phyloP scores from a whole-genome alignment of 148 eudicot genomes.

The Persicaria tinctoria region DNA sequence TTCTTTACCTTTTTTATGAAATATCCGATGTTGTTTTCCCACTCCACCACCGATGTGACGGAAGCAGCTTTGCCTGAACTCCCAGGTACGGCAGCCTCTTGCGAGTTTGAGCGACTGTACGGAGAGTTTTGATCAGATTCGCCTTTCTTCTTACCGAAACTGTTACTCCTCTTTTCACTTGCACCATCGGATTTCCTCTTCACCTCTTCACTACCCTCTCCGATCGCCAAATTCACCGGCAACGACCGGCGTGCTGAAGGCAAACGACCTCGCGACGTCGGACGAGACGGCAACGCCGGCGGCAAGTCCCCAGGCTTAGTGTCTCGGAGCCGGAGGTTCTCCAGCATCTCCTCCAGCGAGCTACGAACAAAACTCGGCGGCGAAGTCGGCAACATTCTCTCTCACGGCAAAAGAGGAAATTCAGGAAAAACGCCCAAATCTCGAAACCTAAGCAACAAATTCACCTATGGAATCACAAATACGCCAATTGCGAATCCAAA shows the following conservation, averaged over 20 bases:
- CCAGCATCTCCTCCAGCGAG: not conserved
- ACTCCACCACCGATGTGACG: constrained; percentile 14
- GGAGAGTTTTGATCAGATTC: not conserved
- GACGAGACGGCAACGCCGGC: not conserved
- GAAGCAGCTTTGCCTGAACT: not conserved
- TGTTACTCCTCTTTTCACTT: not conserved
- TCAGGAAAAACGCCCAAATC: not conserved
- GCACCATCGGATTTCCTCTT: not conserved
- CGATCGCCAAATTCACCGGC: not conserved
- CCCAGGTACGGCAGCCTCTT: not conserved
- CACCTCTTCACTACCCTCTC: not conserved
- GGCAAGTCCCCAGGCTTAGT: not conserved
- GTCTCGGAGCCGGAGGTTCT: not conserved
- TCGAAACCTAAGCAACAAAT: not conserved
- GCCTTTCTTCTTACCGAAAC: not conserved
- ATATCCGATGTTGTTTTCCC: constrained; percentile 66
- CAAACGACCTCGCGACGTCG: not conserved
- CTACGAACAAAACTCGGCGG: not conserved
- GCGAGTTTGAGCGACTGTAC: not conserved
- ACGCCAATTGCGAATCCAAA: not conserved
- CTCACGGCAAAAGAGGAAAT: not conserved
- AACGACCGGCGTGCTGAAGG: not conserved
- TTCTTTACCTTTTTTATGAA: constrained; percentile 65
- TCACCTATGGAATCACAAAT: not conserved
- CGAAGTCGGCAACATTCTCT: not conserved